A percentile compares a stretch with the other conserved stretches of the same genome.
phyloP scores from a whole-genome alignment of 495 filamentous ascomycete species.

The Peziza echinospora region DNA sequence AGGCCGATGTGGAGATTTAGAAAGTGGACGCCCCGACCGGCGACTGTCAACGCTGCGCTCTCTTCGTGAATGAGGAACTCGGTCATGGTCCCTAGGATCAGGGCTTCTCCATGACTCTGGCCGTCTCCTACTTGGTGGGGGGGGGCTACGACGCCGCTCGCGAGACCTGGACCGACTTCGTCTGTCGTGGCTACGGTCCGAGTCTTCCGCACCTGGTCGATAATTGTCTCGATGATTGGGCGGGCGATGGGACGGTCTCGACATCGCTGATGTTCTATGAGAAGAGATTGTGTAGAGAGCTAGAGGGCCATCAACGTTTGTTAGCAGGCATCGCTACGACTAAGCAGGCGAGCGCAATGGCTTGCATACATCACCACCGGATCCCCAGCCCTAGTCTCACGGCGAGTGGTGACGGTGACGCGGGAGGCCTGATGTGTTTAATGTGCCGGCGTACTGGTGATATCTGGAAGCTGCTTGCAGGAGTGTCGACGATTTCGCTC shows the following conservation, averaged over 20 bases:
- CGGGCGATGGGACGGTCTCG: background rate
- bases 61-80: background rate
- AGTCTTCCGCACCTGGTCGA: background rate
- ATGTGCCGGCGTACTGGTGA: too few species aligned
- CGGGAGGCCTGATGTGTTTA: too few species aligned
- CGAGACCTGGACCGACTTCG: background rate
- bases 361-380: background rate
- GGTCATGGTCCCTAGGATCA: background rate
- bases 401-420: background rate
- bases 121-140: background rate
- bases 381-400: background rate
- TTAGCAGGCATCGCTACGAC: background rate
- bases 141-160: background rate
- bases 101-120: background rate
- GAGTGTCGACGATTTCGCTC: too few species aligned
- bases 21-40: background rate
- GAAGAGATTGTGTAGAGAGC: background rate
- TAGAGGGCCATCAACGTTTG: background rate
- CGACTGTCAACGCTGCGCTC: background rate
- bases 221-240: background rate
- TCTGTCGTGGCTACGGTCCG: background rate
- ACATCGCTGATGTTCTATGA: too few species aligned
- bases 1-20: background rate
- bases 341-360: background rate
- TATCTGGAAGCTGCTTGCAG: too few species aligned